Evolutionary conservation across 2,329 filamentous ascomycete genomes (phyloP), one percentile per base, ranked within the genome.

Genomic region (Fusarium sp.): DNA sequence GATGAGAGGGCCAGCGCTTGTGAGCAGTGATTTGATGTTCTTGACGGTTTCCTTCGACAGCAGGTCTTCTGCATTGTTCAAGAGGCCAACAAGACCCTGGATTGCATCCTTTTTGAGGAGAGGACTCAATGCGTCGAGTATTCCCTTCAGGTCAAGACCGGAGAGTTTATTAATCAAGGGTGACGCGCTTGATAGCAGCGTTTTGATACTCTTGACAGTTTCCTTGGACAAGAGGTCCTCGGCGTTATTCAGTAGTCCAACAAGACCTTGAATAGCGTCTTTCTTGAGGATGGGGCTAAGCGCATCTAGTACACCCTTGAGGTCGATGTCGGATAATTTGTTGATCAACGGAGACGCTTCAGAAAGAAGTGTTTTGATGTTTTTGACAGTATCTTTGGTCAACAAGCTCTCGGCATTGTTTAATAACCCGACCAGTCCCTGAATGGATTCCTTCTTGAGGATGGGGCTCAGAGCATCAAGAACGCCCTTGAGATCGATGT

Each of bases 131-230:
- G 61, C 59, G 1, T 73, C 61, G 1, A 78, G 46, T 0, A 78
- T 50, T 6, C 70, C 71, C 51, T 73, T 61, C 0, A 80, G 61
- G 19, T 79, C 74, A 10, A 79, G 61, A 15, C 75, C 70, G 10
- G 72, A 53, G 0, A 75, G 42, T 6, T 67, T 65, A 1, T 74
- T 64, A 2, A 75, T 64, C 3, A 72, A 49, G 3, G 64, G 64
- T 0, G 58, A 59, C 2, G 56, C 54, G 2, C 58, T 24, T 0
- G 39, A 26, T 0, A 58, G n/a, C 1, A 58, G 31, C 0, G 42
- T 50, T 36, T 58, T 58, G 15, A 58, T 50, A 4, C 38, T 57
- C 38, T 58, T 57, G 1, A 58, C 54, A 4, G 54, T 58, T 0
- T 58, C 54, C 35, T 58, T 58, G 0, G 54, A 22, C 7, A 58